These are phyloP conservation scores for Yamagishiella unicocca DNA, from an alignment of 139 green algal genomes.

Conservation along the genomic window DNA sequence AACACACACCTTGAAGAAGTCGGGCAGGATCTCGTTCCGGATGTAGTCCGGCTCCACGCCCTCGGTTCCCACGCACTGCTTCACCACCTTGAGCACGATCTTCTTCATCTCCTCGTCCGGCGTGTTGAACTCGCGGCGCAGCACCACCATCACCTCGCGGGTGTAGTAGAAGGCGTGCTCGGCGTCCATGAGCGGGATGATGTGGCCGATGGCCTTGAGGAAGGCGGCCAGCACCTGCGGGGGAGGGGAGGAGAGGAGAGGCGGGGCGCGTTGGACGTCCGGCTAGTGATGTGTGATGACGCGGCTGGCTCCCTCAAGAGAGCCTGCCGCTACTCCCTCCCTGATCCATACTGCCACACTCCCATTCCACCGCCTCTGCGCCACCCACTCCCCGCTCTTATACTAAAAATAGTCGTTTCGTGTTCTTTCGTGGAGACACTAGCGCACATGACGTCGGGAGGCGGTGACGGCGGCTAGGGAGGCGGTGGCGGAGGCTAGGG, in stretches of 20 bases:
- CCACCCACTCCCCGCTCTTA: too few species aligned
- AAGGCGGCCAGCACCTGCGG: constrained; percentile 87
- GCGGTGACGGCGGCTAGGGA: too few species aligned
- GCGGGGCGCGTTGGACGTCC: too few species aligned
- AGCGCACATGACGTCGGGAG: too few species aligned
- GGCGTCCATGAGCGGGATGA: constrained; percentile 99
- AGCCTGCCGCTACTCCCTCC: too few species aligned
- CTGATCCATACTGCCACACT: too few species aligned
- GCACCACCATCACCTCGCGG: constrained; percentile 96
- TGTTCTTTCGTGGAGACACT: too few species aligned
- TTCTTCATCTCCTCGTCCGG: constrained; percentile 99
- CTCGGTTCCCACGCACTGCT: constrained; percentile 97
- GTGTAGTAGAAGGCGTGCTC: constrained; percentile 99
- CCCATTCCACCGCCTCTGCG: too few species aligned
- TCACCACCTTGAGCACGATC: constrained; percentile 99
- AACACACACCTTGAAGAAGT: constrained; percentile 90
- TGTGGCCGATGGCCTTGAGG: constrained; percentile 96
- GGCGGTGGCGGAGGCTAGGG: too few species aligned
- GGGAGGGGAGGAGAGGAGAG: not conserved
- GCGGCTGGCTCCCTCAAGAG: too few species aligned
- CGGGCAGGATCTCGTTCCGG: constrained; percentile 90
- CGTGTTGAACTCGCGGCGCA: constrained; percentile 97
- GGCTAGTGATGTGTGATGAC: too few species aligned
- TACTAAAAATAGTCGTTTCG: too few species aligned
- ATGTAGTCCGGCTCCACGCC: constrained; percentile 97